Evolutionary conservation across 2,329 filamentous ascomycete species (phyloP), one percentile per base, ranked within the genome.

Genomic region (Curvularia spicifera): DNA sequence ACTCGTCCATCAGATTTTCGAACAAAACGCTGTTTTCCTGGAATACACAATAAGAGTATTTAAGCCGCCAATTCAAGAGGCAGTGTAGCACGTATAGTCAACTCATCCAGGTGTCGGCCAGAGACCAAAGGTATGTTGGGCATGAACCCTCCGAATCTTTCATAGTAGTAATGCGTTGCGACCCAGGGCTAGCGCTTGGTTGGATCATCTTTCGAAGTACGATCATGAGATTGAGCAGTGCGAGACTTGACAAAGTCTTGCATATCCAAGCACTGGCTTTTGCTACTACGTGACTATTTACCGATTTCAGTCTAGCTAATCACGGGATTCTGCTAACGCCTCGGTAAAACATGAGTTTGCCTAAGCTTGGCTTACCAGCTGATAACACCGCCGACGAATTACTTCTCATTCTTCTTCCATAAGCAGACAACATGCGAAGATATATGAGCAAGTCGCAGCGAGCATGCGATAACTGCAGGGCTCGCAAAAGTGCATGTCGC

Each of bases 381-480:
- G 46, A 49, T 49, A 49, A 49, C 31, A 31, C 24, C 22, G 15
- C 15, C 7, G 33, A 39, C 5, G 33, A 50, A 26, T 22, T 29
- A 50, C 47, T 12, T 39, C 15, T 50, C 47, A 15, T 28, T 39
- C 33, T 33, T 50, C 33, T 50, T 50, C 24, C 15, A 18, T 40
- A 22, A 39, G 20, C 22, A n/a, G 24, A 13, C 22, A 50, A 40
- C 22, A 50, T 50, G 47, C 47, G 47, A 37, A 50, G 29, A 29
- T 50, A 40, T 29, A 50, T 50, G 47, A 50, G 47, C 35, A 50
- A 50, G 33, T 40, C 47, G 33, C 47, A 50, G 7, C 47, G 47
- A 28, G 47, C 47, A 50, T 50, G 47, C 18, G 47, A 40, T 20
- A 28, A 20, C 39, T 50, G 47, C 28, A 50, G 47, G 22, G 35